Evolutionary conservation across 2,329 filamentous ascomycete genomes (phyloP), one percentile per base, ranked within the genome.

Genomic region (Chrysosporium queenslandicum): DNA sequence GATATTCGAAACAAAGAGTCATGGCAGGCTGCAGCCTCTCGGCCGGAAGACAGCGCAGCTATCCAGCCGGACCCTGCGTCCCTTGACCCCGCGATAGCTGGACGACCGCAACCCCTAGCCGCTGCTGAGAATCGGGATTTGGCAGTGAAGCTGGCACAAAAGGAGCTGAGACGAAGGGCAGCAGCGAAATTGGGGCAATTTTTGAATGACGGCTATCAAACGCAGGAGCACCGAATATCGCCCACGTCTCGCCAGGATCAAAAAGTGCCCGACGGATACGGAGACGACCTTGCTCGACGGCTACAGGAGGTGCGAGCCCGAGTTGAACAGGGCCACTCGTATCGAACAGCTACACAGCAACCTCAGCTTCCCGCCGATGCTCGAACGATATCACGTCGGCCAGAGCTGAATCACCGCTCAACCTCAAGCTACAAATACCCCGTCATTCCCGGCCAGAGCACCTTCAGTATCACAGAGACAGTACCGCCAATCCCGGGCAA

Each of bases 81-180:
- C 39, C 43, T 41, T 32, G 84, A 87, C 55, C 81, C 82, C 0
- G 82, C 78, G 1, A 67, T 87, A 11, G 72, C 74, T 16, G 77
- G 78, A 2, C 75, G 74, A 9, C 73, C 76, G 0, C 77, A 76
- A 58, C 76, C 86, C 1, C 69, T 94, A 12, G 81, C 86, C 61
- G 85, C 85, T 0, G 77, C 76, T 1, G 80, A 88, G 53, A 76
- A 94, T 56, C 78, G 82, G 56, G 83, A 90, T 9, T 70, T 94
- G 42, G 89, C 88, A 0, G 82, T 94, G 5, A 79, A 84, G 58
- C 67, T 94, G 27, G 87, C 87, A 0, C 81, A 83, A 56, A 78
- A 79, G 52, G 87, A 94, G 67, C 77, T 89, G 53, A 74, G 71
- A 52, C 76, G 85, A 39, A 76, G 87, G 58, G 82, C 55, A 14